Percentiles rank a stretch among this genome's conserved stretches.
phyloP scores from a whole-genome alignment of 2,329 filamentous ascomycete genomes.

The Bisporella sp. region DNA sequence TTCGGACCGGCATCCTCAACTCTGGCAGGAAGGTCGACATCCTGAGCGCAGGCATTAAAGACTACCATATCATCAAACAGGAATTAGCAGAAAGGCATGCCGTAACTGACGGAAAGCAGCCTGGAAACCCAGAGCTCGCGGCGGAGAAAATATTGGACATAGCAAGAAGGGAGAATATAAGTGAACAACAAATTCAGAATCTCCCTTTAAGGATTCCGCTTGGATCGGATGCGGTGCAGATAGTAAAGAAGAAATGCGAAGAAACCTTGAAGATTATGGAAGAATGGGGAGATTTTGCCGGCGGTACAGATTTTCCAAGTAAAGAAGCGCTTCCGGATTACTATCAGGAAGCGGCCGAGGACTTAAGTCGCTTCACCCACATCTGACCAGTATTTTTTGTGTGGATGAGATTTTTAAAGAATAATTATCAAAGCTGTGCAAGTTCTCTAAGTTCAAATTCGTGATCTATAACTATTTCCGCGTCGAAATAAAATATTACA shows the following conservation, averaged over 20 bases:
- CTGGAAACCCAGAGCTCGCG: slow-evolving; percentile 33
- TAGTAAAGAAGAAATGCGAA: slow-evolving; percentile 22
- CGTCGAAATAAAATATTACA: no score
- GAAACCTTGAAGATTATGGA: slow-evolving; percentile 8
- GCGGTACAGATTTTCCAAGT: slow-evolving; percentile 12
- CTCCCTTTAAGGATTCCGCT: slow-evolving; percentile 28
- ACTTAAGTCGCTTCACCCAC: background rate
- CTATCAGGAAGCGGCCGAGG: background rate
- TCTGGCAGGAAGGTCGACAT: slow-evolving; percentile 2
- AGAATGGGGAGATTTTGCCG: slow-evolving; percentile 14
- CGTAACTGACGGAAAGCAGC: slow-evolving; percentile 28
- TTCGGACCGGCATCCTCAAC: slow-evolving; percentile 38
- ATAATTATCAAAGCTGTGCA: no score
- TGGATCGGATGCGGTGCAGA: slow-evolving; percentile 28
- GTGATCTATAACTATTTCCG: no score
- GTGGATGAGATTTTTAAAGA: no score
- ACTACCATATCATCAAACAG: slow-evolving; percentile 1
- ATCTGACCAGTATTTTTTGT: no score
- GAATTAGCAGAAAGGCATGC: slow-evolving; percentile 12
- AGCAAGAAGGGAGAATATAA: slow-evolving; percentile 25
- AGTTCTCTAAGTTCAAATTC: no score
- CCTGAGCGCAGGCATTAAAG: slow-evolving; percentile 1
- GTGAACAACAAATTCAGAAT: slow-evolving; percentile 24
- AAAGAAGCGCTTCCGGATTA: background rate
- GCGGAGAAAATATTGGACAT: slow-evolving; percentile 33